Percentiles rank a stretch among this genome's conserved stretches.
phyloP scores from a whole-genome alignment of 345 rosid species.

The Eucalyptus pauciflora region DNA sequence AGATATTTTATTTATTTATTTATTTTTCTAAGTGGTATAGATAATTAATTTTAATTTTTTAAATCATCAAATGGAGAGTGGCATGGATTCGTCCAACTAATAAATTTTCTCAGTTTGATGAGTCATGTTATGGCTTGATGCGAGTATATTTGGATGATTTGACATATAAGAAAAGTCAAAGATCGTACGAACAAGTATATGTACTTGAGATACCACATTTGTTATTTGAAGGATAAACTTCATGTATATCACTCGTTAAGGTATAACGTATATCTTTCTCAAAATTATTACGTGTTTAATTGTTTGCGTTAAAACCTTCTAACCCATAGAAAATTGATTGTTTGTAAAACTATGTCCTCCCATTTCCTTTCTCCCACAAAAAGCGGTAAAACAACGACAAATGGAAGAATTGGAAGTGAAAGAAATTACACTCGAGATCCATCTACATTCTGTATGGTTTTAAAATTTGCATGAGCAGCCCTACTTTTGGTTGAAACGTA shows the following conservation, averaged over 20 bases:
- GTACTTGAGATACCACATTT: neutral
- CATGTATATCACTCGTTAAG: neutral
- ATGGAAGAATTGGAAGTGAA: neutral
- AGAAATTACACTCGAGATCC: neutral
- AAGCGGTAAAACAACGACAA: neutral
- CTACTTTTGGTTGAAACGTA: neutral
- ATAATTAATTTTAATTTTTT: too few species aligned
- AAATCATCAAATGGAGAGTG: too few species aligned
- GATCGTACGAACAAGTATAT: neutral
- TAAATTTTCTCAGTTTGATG: neutral
- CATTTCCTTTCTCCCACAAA: neutral
- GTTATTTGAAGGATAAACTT: neutral
- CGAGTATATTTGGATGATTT: neutral
- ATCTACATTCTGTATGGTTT: neutral
- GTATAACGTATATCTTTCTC: neutral
- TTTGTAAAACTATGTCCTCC: neutral
- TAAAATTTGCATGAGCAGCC: neutral
- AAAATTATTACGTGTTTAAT: neutral
- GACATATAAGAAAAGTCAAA: neutral
- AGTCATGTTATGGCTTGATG: neutral
- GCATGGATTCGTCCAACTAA: neutral
- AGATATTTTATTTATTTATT: too few species aligned
- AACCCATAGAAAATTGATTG: neutral
- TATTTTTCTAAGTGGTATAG: too few species aligned
- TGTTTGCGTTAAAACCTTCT: neutral